phyloP scores from a whole-genome alignment of 345 rosid genomes.

The Eutrema japonicum region DNA sequence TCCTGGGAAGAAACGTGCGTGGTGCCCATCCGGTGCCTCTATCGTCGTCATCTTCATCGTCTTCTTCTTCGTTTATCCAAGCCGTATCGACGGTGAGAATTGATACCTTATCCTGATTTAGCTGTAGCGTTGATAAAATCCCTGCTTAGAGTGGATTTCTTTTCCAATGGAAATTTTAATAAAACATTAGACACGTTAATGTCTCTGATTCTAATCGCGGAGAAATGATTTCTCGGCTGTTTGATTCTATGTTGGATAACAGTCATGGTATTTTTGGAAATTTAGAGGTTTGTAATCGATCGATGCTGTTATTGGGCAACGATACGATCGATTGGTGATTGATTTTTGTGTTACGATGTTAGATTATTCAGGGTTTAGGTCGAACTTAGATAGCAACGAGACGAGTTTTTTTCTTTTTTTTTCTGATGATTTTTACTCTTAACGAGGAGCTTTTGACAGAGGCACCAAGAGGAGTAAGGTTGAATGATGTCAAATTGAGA shows the following conservation, averaged over 20 bases:
- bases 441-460: slow-evolving; percentile 54
- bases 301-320: background rate
- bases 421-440: slow-evolving; percentile 8
- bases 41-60: slow-evolving; percentile 35
- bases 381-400: background rate
- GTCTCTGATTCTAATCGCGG: slow-evolving; percentile 2
- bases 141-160: background rate
- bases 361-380: background rate
- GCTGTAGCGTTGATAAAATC: background rate
- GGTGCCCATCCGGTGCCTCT: slow-evolving; percentile 25
- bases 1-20: slow-evolving; percentile 44
- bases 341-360: background rate
- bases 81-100: slow-evolving; percentile 78
- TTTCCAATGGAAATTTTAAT: background rate
- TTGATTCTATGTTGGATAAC: background rate
- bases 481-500: slow-evolving; percentile 41
- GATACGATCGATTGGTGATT: background rate
- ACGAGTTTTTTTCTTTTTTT: background rate
- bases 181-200: background rate
- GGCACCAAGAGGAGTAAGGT: slow-evolving; percentile 81
- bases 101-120: background rate
- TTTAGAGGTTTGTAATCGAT: background rate
- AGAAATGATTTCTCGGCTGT: background rate
- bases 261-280: background rate
- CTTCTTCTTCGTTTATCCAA: slow-evolving; percentile 50